Evolutionary conservation across 2,329 filamentous ascomycete species (phyloP).

Genomic region (Calonectria hongkongensis): DNA sequence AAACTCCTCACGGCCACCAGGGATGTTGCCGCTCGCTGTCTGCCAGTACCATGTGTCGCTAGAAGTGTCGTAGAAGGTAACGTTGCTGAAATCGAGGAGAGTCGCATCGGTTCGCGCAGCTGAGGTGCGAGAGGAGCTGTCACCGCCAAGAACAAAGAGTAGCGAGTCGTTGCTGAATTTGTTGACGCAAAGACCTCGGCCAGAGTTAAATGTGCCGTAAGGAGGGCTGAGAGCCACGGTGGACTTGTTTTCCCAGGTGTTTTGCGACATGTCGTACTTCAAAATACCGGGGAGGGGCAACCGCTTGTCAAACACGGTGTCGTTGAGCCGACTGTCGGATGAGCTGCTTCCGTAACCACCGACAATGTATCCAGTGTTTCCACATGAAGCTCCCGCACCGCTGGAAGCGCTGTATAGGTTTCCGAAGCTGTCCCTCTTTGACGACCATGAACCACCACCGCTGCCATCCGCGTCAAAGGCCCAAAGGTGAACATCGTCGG

Average conservation of each 20-base stretch:
- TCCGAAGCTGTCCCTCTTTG: slow-evolving; percentile 24
- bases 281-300: slow-evolving; percentile 13
- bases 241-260: slow-evolving; percentile 21
- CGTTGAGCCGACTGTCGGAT: slow-evolving; percentile 20
- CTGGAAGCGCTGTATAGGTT: slow-evolving; percentile 24
- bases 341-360: slow-evolving; percentile 30
- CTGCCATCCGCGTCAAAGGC: slow-evolving; percentile 8
- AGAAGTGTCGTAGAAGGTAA: slow-evolving; percentile 22
- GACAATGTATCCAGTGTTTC: slow-evolving; percentile 7
- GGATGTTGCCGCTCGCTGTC: slow-evolving; percentile 14
- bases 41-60: slow-evolving; percentile 21
- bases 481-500: slow-evolving; percentile 29
- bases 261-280: slow-evolving; percentile 27
- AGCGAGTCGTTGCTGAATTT: neutral
- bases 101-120: slow-evolving; percentile 12
- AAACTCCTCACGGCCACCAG: slow-evolving; percentile 15
- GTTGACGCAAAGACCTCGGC: slow-evolving; percentile 3
- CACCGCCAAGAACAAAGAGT: slow-evolving; percentile 20
- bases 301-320: slow-evolving; percentile 26
- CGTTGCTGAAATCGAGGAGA: slow-evolving; percentile 24
- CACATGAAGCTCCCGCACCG: slow-evolving; percentile 16
- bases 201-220: slow-evolving; percentile 27
- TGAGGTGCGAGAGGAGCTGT: slow-evolving; percentile 12
- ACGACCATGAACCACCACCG: slow-evolving; percentile 13
- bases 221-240: slow-evolving; percentile 21